Evolutionary conservation across 1,284 basidiomycete genomes (phyloP), one percentile per base, ranked within the genome.

Genomic region (Irpex sp.): DNA sequence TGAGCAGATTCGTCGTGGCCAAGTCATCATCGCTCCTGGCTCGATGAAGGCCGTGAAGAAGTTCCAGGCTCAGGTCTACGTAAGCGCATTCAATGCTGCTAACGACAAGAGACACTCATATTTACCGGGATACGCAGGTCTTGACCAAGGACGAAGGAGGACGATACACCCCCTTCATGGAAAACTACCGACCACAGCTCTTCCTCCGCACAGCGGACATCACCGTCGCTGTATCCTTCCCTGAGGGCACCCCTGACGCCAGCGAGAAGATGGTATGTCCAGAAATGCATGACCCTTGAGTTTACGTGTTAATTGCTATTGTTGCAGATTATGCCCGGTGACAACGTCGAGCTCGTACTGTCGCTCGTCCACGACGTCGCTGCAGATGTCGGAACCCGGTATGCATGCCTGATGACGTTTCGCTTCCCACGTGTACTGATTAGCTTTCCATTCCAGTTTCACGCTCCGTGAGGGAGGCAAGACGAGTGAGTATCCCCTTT

Each of bases 101-200:
- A 16, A n/a, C 37, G 33, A 39, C 7, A 12, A 16, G 18, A 33
- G 21, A 51, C 1, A 16, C 48, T 59, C 1, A 61, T 53, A 47
- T 39, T 57, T 65, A 28, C 47, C 54, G 56, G 3, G n/a, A 7
- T 14, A 21, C 28, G 42, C 49, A 91, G 90, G 80, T 96, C 65
- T 83, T 98, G 69, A 97, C 94, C 66, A 98, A 98, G 78, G 96
- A 98, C 67, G 96, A 98, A 82, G 95, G 96, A 74, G 97, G 97
- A 65, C 93, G 97, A 67, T 95, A 95, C 80, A 97, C 94, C 58
- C 96, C 97, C 61, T 99, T 99, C 85, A 91, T 94, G 87, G 82
- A 86, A 75, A 93, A 96, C 81, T 99, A 98, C 82, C 87, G 91
- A 52, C 97, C 96, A 35, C 97, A 98, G 77, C 84, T 98, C 66